Evolutionary conservation across 2,329 filamentous ascomycete species (phyloP).

Genomic region (Chrysoporthe puriensis): DNA sequence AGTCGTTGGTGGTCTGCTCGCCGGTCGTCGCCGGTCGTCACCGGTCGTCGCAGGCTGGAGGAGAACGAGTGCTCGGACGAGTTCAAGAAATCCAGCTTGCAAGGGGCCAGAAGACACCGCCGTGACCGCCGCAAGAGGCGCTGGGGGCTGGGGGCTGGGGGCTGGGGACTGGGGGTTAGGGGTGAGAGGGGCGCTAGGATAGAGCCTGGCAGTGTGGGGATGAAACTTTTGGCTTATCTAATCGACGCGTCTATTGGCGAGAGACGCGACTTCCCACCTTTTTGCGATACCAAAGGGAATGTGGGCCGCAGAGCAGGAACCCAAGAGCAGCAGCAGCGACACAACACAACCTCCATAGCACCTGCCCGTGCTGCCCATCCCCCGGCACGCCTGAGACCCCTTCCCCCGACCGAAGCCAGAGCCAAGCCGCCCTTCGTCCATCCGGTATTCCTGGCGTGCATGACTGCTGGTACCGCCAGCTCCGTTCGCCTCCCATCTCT

Average conservation of each 20-base stretch:
- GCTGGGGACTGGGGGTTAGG: neutral
- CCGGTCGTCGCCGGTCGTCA: too few relatives aligned
- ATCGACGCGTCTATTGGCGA: constrained; percentile 4
- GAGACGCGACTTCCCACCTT: neutral
- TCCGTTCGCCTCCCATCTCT: constrained; percentile 30
- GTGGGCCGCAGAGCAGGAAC: neutral
- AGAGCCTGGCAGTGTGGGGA: neutral
- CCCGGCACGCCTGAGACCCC: neutral
- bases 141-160: too few relatives aligned
- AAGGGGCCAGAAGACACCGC: too few relatives aligned
- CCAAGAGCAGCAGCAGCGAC: constrained; percentile 6
- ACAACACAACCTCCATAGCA: constrained; percentile 16
- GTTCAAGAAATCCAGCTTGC: neutral
- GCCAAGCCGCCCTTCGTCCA: neutral
- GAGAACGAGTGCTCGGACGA: too few relatives aligned
- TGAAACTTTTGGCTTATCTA: neutral
- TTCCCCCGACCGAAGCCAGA: neutral
- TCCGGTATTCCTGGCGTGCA: constrained; percentile 28
- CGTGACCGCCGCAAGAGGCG: too few relatives aligned
- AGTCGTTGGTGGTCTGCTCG: neutral
- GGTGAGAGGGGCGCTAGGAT: neutral
- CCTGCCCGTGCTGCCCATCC: too few relatives aligned
- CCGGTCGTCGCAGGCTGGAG: too few relatives aligned
- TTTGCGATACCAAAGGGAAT: neutral
- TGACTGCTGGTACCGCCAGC: constrained; percentile 31